phyloP scores from a whole-genome alignment of 352 stramenopile genomes.

The Globisporangium recalcitrans region DNA sequence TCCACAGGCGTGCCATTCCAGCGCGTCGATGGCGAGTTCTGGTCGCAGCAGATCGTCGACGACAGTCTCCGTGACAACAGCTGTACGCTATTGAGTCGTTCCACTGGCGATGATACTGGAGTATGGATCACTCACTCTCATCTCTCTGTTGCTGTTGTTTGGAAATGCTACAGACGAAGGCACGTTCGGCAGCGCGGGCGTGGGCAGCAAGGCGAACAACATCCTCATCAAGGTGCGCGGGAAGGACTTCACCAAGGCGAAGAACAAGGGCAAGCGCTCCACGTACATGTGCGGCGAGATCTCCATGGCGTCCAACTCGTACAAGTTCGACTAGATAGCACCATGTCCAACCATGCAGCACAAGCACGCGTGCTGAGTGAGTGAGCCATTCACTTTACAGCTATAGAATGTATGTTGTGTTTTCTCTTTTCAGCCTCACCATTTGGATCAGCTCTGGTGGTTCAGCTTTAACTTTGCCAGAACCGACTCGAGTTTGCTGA shows the following conservation, averaged over 20 bases:
- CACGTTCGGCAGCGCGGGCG: constrained; percentile 94
- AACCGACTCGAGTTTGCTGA: constrained; percentile 35
- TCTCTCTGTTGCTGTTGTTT: neutral
- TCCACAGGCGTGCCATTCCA: constrained; percentile 93
- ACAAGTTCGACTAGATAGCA: constrained; percentile 80
- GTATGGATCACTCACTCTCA: neutral
- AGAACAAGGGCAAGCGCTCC: constrained; percentile 99
- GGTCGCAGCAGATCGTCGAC: constrained; percentile 88
- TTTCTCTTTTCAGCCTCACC: neutral
- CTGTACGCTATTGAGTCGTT: constrained; percentile 38
- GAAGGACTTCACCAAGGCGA: constrained; percentile 99
- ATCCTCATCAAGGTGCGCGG: constrained; percentile 96
- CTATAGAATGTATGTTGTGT: constrained; percentile 22
- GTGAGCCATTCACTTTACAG: constrained; percentile 4
- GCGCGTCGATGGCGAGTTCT: constrained; percentile 96
- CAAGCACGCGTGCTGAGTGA: neutral
- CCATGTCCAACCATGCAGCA: neutral
- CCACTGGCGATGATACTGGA: neutral
- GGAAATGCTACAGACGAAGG: constrained; percentile 72
- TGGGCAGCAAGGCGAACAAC: constrained; percentile 96
- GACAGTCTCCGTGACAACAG: constrained; percentile 97
- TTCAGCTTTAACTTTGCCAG: constrained; percentile 15
- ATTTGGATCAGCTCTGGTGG: constrained; percentile 15
- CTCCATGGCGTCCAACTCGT: constrained; percentile 91
- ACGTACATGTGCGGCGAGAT: constrained; percentile 94